A percentile compares a stretch with the other conserved stretches of the same genome.
Conservation (phyloP, 1,284 basidiomycete species). For the Rhodotorula sp. region DNA sequence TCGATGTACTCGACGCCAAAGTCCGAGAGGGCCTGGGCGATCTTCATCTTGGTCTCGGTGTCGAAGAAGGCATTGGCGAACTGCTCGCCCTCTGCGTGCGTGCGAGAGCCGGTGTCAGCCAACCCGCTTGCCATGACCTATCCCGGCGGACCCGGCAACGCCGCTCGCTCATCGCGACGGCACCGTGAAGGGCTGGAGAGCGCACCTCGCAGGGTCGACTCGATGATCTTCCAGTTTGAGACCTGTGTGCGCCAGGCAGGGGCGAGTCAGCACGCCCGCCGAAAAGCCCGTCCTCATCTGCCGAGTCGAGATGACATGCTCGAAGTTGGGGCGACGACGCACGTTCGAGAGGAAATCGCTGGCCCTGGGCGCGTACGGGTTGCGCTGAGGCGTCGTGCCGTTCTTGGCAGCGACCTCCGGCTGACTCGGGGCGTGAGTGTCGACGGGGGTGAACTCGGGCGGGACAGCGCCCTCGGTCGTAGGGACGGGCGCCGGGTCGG, state of each 20-base stretch:
- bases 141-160: background rate
- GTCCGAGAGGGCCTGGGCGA: constrained; percentile 91
- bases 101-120: background rate
- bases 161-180: too few species aligned
- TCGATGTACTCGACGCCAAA: constrained; percentile 99
- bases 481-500: constrained; percentile 23
- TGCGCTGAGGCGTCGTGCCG: constrained; percentile 50
- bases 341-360: constrained; percentile 69
- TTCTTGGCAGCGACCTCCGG: constrained; percentile 22
- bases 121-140: background rate
- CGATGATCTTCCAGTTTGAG: constrained; percentile 70
- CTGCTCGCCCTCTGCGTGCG: constrained; percentile 86
- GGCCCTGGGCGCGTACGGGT: constrained; percentile 83
- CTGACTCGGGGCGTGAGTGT: constrained; percentile 31
- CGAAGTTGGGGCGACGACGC: too few species aligned
- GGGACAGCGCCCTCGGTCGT: constrained; percentile 36
- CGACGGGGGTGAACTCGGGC: constrained; percentile 33
- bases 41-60: constrained; percentile 99
- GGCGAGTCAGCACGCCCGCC: background rate
- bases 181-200: constrained; percentile 11
- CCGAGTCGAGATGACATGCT: background rate
- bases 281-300: background rate
- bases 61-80: constrained; percentile 99
- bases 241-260: constrained; percentile 34
- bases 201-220: constrained; percentile 87